Evolutionary conservation across 2,329 filamentous ascomycete genomes (phyloP).

Genomic region (Penicillium sp.): DNA sequence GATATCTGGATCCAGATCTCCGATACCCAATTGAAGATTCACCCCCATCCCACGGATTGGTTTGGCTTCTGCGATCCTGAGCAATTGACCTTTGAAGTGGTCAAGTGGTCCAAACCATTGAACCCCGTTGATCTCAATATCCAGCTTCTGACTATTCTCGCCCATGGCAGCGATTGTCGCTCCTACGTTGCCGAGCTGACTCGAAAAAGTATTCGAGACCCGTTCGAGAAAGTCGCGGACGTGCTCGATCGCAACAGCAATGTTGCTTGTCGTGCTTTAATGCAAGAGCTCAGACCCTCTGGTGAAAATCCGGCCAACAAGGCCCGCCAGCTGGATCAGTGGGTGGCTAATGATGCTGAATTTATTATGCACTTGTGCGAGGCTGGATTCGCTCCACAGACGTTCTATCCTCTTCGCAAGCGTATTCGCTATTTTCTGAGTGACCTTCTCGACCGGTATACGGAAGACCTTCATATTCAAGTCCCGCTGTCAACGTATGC

Average conservation of each 20-base stretch:
- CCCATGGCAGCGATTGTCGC: slow-evolving; percentile 52
- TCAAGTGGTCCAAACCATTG: slow-evolving; percentile 50
- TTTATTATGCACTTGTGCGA: slow-evolving; percentile 43
- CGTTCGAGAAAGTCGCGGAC: slow-evolving; percentile 39
- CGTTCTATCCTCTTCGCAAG: slow-evolving; percentile 45
- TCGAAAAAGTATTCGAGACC: slow-evolving; percentile 36
- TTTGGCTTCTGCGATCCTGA: slow-evolving; percentile 39
- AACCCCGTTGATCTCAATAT: slow-evolving; percentile 53
- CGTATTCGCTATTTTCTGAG: slow-evolving; percentile 43
- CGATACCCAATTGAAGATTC: slow-evolving; percentile 60
- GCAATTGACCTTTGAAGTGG: slow-evolving; percentile 60
- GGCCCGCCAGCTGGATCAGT: slow-evolving; percentile 37
- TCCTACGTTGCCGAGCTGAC: slow-evolving; percentile 48
- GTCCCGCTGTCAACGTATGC: slow-evolving; percentile 56
- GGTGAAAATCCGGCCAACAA: slow-evolving; percentile 28
- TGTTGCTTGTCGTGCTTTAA: slow-evolving; percentile 39
- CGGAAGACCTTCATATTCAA: slow-evolving; percentile 52
- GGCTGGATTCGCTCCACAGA: slow-evolving; percentile 51
- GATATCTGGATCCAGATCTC: slow-evolving; percentile 59
- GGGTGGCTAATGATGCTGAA: slow-evolving; percentile 38
- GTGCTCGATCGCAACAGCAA: slow-evolving; percentile 39
- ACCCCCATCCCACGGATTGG: slow-evolving; percentile 42
- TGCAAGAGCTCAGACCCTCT: slow-evolving; percentile 36
- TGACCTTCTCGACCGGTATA: slow-evolving; percentile 44
- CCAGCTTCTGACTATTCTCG: slow-evolving; percentile 58